Evolutionary conservation across 257 asterid genomes (phyloP).

Genomic region (Cynanchum wilfordii): DNA sequence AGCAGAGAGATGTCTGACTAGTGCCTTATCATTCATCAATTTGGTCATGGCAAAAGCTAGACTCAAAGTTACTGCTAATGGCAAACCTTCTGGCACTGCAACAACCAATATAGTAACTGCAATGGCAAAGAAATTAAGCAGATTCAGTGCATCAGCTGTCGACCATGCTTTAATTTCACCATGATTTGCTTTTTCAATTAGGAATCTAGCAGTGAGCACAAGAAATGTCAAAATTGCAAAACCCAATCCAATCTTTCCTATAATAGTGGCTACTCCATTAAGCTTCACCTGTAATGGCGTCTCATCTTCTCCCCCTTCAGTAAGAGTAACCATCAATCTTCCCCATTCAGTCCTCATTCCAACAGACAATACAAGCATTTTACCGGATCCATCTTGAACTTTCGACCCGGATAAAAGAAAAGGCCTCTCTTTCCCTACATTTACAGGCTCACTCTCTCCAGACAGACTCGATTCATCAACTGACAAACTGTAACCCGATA

Average conservation of each 20-base stretch:
- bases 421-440: slow-evolving; percentile 39
- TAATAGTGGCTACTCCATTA: slow-evolving; percentile 70
- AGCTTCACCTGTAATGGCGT: slow-evolving; percentile 81
- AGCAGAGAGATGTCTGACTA: slow-evolving; percentile 65
- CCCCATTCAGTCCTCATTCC: slow-evolving; percentile 94
- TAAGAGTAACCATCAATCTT: slow-evolving; percentile 56
- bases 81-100: slow-evolving; percentile 87
- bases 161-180: slow-evolving; percentile 45
- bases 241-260: slow-evolving; percentile 67
- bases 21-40: slow-evolving; percentile 60
- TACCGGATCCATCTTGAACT: slow-evolving; percentile 78
- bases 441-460: slow-evolving; percentile 69
- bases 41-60: slow-evolving; percentile 89
- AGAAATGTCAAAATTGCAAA: slow-evolving; percentile 60
- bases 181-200: slow-evolving; percentile 36
- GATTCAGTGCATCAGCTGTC: slow-evolving; percentile 32
- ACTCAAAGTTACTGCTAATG: slow-evolving; percentile 73
- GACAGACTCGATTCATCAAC: slow-evolving; percentile 76
- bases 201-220: slow-evolving; percentile 47
- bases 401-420: slow-evolving; percentile 69
- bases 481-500: slow-evolving; percentile 54
- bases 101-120: slow-evolving; percentile 80
- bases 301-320: slow-evolving; percentile 70
- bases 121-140: slow-evolving; percentile 61
- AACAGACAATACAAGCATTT: slow-evolving; percentile 65